Percentiles rank a stretch among this genome's conserved stretches.
Evolutionary conservation across 805 yeast genomes (phyloP).

Genomic region (Lachancea kluyveri): DNA sequence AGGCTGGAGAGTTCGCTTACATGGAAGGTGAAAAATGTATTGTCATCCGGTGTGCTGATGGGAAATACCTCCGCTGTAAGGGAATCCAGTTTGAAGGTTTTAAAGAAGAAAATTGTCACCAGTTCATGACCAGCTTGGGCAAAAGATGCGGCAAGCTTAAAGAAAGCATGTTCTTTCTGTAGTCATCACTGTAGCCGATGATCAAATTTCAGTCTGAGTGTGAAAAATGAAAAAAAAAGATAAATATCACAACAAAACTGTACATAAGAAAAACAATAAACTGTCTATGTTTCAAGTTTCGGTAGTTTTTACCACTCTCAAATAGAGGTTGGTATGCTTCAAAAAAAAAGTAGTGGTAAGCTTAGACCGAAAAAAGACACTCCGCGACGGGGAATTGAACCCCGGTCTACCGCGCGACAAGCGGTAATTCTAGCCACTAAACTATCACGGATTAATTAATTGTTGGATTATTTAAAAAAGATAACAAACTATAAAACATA

Average conservation of each 20-base stretch:
- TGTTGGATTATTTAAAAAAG: too few relatives aligned
- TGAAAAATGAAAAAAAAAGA: constrained; percentile 1
- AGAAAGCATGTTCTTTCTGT: neutral
- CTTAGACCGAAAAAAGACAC: too few relatives aligned
- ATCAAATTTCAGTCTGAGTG: neutral
- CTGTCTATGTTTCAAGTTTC: neutral
- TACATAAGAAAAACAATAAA: neutral
- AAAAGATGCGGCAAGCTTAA: constrained; percentile 36
- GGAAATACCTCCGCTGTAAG: constrained; percentile 31
- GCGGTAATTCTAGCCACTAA: constrained; percentile 12
- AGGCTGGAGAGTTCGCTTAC: constrained; percentile 30
- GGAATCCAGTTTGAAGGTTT: constrained; percentile 51
- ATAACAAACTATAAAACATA: too few relatives aligned
- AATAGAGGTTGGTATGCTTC: too few relatives aligned
- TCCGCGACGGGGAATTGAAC: constrained; percentile 13
- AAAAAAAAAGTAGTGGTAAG: too few relatives aligned
- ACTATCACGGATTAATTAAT: constrained; percentile 12
- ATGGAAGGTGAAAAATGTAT: constrained; percentile 22
- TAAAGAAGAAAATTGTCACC: constrained; percentile 37
- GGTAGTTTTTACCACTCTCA: too few relatives aligned
- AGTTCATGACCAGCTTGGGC: constrained; percentile 38
- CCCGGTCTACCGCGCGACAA: constrained; percentile 13
- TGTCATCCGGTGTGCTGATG: constrained; percentile 40
- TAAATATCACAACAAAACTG: neutral
- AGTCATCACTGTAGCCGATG: neutral